phyloP scores from a whole-genome alignment of 176 grass and related monocot genomes.

The Aegilops tauschii region DNA sequence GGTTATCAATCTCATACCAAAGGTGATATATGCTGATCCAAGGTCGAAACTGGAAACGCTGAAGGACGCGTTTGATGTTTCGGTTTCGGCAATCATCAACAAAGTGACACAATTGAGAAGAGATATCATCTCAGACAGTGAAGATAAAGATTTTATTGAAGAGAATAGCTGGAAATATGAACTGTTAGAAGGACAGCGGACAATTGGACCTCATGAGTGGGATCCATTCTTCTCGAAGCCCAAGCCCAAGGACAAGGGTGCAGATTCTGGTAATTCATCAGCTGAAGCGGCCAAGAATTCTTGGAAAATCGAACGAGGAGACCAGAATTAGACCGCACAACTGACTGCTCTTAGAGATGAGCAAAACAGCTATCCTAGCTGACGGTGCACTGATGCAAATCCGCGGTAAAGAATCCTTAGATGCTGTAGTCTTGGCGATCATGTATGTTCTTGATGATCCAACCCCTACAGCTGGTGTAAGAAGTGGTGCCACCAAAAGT shows the following conservation, averaged over 20 bases:
- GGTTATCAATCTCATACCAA: constrained; percentile 86
- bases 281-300: constrained; percentile 80
- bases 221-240: constrained; percentile 98
- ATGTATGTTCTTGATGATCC: constrained; percentile 44
- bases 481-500: constrained; percentile 24
- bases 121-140: constrained; percentile 57
- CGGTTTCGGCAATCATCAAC: constrained; percentile 73
- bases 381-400: constrained; percentile 34
- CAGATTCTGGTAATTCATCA: constrained; percentile 51
- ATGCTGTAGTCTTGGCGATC: constrained; percentile 21
- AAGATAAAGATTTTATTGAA: constrained; percentile 87
- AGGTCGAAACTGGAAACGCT: constrained; percentile 86
- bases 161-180: constrained; percentile 95
- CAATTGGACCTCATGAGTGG: constrained; percentile 76
- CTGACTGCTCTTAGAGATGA: constrained; percentile 14
- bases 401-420: neutral
- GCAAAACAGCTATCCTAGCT: neutral
- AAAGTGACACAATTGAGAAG: constrained; percentile 81
- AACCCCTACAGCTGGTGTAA: constrained; percentile 29
- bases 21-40: constrained; percentile 89
- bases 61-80: constrained; percentile 86
- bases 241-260: constrained; percentile 51
- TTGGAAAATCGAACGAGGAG: constrained; percentile 76
- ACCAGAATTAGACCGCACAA: constrained; percentile 33
- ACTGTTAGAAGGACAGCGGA: constrained; percentile 65